phyloP scores from a whole-genome alignment of 2,329 filamentous ascomycete genomes.

The Corynespora cassiicola region DNA sequence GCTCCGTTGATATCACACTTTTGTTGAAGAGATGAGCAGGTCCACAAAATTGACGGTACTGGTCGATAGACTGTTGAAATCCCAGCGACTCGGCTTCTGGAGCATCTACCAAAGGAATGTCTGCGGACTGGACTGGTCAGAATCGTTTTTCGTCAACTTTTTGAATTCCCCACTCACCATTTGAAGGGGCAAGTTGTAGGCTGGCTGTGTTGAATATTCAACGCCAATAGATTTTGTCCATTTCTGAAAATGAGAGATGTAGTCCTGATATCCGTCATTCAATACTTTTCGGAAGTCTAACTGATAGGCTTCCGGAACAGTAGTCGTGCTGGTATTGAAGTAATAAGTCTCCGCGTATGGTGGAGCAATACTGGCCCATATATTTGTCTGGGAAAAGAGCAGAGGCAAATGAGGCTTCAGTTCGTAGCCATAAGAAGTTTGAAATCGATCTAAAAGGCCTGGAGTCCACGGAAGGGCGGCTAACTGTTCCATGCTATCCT shows the following conservation, averaged over 20 bases:
- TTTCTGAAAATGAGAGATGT: constrained; percentile 28
- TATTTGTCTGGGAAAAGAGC: constrained; percentile 23
- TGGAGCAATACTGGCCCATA: constrained; percentile 10
- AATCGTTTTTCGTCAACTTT: too few species aligned
- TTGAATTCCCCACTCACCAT: constrained; percentile 34
- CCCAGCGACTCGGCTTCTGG: constrained; percentile 44
- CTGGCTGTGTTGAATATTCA: constrained; percentile 37
- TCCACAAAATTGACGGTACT: constrained; percentile 42
- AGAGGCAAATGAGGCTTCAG: constrained; percentile 38
- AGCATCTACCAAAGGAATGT: constrained; percentile 36
- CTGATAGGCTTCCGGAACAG: constrained; percentile 23
- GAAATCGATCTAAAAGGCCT: constrained; percentile 26
- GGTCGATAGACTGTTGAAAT: constrained; percentile 38
- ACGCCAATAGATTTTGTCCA: constrained; percentile 31
- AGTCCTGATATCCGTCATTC: constrained; percentile 35
- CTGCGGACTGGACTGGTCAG: too few species aligned
- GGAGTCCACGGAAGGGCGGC: constrained; percentile 33
- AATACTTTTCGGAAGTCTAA: constrained; percentile 36
- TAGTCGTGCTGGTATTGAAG: constrained; percentile 9
- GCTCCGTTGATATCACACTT: constrained; percentile 40
- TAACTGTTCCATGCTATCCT: constrained; percentile 41
- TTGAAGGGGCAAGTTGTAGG: constrained; percentile 44
- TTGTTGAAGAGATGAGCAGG: constrained; percentile 38
- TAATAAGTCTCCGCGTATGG: constrained; percentile 15
- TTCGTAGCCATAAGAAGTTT: constrained; percentile 29